Percentiles rank a stretch among this genome's conserved stretches.
phyloP scores from a whole-genome alignment of 2,329 filamentous ascomycete genomes.

The Aureobasidium vineae region DNA sequence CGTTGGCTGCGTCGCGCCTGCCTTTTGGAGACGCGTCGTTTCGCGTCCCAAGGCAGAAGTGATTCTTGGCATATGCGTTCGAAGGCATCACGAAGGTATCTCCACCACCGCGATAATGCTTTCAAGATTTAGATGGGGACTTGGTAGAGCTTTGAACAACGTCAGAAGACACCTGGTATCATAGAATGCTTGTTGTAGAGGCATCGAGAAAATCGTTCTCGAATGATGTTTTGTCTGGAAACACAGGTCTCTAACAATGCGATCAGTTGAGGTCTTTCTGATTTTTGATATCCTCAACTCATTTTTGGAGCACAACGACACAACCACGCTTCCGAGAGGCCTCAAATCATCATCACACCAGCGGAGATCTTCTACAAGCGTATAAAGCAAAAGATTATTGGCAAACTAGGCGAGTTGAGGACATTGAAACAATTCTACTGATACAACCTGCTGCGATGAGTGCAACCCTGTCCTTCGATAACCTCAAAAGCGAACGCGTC shows the following conservation, averaged over 20 bases:
- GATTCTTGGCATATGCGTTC: background rate
- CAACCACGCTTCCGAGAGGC: background rate
- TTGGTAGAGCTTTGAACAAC: background rate
- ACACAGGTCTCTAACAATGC: too few species aligned
- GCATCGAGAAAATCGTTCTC: background rate
- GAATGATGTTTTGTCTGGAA: background rate
- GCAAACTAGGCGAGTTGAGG: background rate
- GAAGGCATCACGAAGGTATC: conserved; percentile 22
- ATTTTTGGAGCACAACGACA: background rate
- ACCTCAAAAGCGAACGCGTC: background rate
- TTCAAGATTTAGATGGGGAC: background rate
- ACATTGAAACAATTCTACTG: background rate
- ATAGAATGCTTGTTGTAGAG: background rate
- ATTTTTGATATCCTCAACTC: background rate
- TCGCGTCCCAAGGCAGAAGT: conserved; percentile 18
- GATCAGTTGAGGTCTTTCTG: too few species aligned
- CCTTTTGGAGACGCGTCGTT: conserved; percentile 16
- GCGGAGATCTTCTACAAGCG: too few species aligned
- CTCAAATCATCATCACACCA: background rate
- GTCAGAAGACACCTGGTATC: background rate
- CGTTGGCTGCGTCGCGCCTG: conserved; percentile 5
- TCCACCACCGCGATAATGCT: background rate
- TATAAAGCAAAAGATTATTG: too few species aligned
- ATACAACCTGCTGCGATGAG: background rate
- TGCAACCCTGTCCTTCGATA: background rate